phyloP scores from a whole-genome alignment of 2,329 filamentous ascomycete species.

The Exophiala alcalophila region DNA sequence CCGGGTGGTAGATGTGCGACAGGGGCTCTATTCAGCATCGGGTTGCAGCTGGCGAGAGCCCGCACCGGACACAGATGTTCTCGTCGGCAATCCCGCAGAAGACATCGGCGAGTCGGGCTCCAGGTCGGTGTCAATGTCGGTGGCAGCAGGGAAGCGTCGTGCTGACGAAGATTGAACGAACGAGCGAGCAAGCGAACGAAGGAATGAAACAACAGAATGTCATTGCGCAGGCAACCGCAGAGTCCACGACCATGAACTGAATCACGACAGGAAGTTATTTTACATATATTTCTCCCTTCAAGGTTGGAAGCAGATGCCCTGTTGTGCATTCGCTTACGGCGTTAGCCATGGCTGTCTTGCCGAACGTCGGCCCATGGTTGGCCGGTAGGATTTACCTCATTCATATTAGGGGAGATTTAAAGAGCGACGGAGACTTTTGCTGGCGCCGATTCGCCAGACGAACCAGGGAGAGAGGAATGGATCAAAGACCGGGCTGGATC shows the following conservation, averaged over 20 bases:
- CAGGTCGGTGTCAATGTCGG: conserved; percentile 1
- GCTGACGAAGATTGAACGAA: conserved; percentile 15
- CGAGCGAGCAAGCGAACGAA: not conserved
- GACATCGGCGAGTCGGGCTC: conserved; percentile 5
- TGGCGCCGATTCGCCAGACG: not conserved
- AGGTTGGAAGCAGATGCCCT: too few relatives aligned
- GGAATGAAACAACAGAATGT: too few relatives aligned
- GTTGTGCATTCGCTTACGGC: too few relatives aligned
- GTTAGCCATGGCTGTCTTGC: not conserved
- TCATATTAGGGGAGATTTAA: not conserved
- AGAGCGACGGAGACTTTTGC: not conserved
- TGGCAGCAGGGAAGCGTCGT: conserved; percentile 15
- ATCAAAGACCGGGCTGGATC: too few relatives aligned
- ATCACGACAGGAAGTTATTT: too few relatives aligned
- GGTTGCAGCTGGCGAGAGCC: conserved; percentile 29
- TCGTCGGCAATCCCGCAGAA: conserved; percentile 3
- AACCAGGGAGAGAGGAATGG: too few relatives aligned
- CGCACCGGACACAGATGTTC: conserved; percentile 10
- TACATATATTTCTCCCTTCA: too few relatives aligned
- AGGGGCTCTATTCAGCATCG: conserved; percentile 26
- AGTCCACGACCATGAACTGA: too few relatives aligned
- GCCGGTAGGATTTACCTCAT: conserved; percentile 8
- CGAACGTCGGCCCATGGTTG: conserved; percentile 6
- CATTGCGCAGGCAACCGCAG: too few relatives aligned
- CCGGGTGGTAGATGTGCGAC: conserved; percentile 20